phyloP scores from a whole-genome alignment of 106 monocot species.

The Iris macrosiphon region DNA sequence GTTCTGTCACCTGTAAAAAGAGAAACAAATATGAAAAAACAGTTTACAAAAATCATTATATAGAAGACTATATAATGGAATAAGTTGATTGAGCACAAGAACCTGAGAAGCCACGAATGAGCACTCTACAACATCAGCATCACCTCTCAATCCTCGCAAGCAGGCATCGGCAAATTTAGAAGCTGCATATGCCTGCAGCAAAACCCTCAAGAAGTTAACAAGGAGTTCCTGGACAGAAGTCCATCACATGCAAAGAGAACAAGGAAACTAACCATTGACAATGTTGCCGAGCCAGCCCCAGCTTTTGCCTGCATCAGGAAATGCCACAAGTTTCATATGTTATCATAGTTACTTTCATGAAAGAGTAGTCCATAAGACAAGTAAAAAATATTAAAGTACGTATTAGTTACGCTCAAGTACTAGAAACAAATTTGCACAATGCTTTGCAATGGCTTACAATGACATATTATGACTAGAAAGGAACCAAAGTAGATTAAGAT shows the following conservation, averaged over 20 bases:
- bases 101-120: slow-evolving; percentile 86
- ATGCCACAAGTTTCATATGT: too few relatives aligned
- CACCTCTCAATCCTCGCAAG: slow-evolving; percentile 63
- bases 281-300: slow-evolving; percentile 86
- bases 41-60: too few relatives aligned
- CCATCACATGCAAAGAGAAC: not conserved
- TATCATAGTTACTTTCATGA: not conserved
- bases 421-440: too few relatives aligned
- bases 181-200: slow-evolving; percentile 75
- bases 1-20: slow-evolving; percentile 65
- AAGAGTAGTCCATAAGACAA: not conserved
- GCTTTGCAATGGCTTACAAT: not conserved
- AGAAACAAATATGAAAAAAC: not conserved
- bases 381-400: not conserved
- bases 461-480: not conserved
- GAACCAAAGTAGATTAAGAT: not conserved
- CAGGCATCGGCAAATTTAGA: slow-evolving; percentile 90
- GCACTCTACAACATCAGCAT: slow-evolving; percentile 76
- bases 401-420: not conserved
- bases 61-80: not conserved
- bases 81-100: not conserved
- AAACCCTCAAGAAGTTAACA: not conserved
- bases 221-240: not conserved
- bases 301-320: slow-evolving; percentile 78
- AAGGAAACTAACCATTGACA: slow-evolving; percentile 61